Base-by-base conservation (phyloP, 1,284 basidiomycete species). In the Sanguinoderma infundibulare region DNA sequence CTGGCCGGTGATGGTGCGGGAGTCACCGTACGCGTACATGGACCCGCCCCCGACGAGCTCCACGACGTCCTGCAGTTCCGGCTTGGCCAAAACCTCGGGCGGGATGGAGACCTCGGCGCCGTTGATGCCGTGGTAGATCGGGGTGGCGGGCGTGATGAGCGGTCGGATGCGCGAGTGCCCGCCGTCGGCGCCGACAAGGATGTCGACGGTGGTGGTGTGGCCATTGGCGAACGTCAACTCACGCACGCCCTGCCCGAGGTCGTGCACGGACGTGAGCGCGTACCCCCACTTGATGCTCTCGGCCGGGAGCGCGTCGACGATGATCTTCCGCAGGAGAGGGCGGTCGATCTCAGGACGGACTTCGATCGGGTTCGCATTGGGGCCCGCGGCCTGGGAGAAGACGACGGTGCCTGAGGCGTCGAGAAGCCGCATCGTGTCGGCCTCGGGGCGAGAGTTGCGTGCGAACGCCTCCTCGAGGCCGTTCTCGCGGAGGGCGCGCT, bases 291-390 rank as follows among this genome's bases (percentile, higher is more conserved):
- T 42, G 40, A 54, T 40, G 26, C 22, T 22, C 20, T 44, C 40
- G 28, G 30, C 10, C 7, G 53, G 53, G 5, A 22, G 39, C 0
- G 40, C 53, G 30, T 54, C 53, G n/a, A 54, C 14, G 26, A 54
- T 36, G 53, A 54, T 54, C 17, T 14, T 39, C 2, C 53, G 53
- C 4, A 54, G 30, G 3, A 40, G 17, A 10, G n/a, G 5, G 40
- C 53, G 53, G 53, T 54, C 53, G 20, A 54, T 44, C 39, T 54
- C 53, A n/a, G 53, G 53, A n/a, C 53, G 38, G 20, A 54, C 20
- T 8, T 54, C 39, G 22, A 32, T n/a, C 9, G 53, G 53, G 15
- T 53, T 28, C 7, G 10, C 20, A 8, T 38, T 44, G 26, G 28
- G 26, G 6, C 40, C 52, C 2, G 24, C 36, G 3, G n/a, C 39